phyloP scores from a whole-genome alignment of 2,329 filamentous ascomycete species.

The Fusarium setosum region DNA sequence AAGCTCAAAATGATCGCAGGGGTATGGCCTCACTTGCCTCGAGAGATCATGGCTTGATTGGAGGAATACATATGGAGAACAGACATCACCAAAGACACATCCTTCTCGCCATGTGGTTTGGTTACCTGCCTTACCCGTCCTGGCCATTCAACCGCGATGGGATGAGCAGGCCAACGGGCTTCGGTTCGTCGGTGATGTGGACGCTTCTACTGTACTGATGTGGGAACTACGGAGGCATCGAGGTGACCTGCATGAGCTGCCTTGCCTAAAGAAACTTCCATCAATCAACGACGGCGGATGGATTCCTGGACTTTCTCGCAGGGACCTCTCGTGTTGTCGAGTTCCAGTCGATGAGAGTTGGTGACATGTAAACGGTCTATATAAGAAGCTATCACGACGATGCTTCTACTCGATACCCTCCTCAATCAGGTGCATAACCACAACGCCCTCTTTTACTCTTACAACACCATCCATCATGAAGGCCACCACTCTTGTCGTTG shows the following conservation, averaged over 20 bases:
- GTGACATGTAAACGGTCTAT: not conserved
- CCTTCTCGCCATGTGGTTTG: not conserved
- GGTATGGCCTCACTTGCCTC: not conserved
- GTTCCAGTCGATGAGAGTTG: not conserved
- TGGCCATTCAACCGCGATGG: conserved; percentile 7
- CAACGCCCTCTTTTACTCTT: not conserved
- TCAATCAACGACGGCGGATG: conserved; percentile 2
- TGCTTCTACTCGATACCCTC: not conserved
- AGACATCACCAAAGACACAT: not conserved
- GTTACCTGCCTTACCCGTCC: not conserved
- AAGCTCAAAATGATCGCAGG: conserved; percentile 7
- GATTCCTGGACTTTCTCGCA: not conserved
- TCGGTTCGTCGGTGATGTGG: conserved; percentile 1
- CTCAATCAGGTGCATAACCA: not conserved
- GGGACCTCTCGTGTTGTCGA: not conserved
- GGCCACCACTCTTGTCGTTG: conserved; percentile 4
- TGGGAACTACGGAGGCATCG: not conserved
- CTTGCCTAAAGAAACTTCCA: not conserved
- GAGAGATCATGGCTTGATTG: not conserved
- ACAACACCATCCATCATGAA: conserved; percentile 13
- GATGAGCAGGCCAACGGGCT: not conserved
- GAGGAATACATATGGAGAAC: not conserved
- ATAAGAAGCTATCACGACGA: conserved; percentile 1
- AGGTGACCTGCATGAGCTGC: not conserved
- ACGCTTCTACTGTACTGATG: not conserved